Conservation (phyloP, 2,329 filamentous ascomycete species). For the Aspergillus sp. region DNA sequence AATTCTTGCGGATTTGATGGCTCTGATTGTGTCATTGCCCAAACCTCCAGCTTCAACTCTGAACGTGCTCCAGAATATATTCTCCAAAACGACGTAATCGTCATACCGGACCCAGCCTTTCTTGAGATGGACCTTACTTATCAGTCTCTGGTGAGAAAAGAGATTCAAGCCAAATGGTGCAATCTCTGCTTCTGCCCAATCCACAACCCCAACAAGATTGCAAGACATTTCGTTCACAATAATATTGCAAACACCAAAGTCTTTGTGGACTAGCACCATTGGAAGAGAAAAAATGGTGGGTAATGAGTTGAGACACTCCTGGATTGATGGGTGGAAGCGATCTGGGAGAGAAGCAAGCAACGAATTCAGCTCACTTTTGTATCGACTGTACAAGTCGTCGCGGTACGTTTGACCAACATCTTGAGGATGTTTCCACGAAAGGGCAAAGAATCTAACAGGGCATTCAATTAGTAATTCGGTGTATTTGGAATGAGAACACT, state of each 20-base stretch:
- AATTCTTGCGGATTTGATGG: no score
- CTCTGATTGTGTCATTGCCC: no score
- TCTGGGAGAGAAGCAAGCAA: no score
- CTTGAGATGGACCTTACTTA: slow-evolving; percentile 36
- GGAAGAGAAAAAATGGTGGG: slow-evolving; percentile 37
- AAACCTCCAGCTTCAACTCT: no score
- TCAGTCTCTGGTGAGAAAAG: slow-evolving; percentile 34
- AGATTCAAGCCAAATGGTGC: slow-evolving; percentile 44
- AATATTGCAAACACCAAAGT: slow-evolving; percentile 43
- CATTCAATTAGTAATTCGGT: no score
- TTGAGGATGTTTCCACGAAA: no score
- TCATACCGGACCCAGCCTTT: slow-evolving; percentile 36
- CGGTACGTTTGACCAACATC: no score
- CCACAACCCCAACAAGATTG: slow-evolving; percentile 42
- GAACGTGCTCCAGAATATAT: no score
- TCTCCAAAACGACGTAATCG: not conserved
- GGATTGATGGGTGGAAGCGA: slow-evolving; percentile 5
- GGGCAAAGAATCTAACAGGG: no score
- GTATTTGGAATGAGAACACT: no score
- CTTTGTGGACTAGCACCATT: slow-evolving; percentile 42
- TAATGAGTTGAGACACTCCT: slow-evolving; percentile 30
- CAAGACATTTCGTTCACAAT: slow-evolving; percentile 40
- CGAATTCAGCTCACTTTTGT: no score
- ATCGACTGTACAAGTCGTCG: no score
- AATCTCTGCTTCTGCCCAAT: slow-evolving; percentile 45